A percentile compares a stretch with the other conserved stretches of the same genome.
These are phyloP conservation scores for Aschersonia sp. DNA, from an alignment of 2,329 filamentous ascomycete species.

Conservation along the genomic window DNA sequence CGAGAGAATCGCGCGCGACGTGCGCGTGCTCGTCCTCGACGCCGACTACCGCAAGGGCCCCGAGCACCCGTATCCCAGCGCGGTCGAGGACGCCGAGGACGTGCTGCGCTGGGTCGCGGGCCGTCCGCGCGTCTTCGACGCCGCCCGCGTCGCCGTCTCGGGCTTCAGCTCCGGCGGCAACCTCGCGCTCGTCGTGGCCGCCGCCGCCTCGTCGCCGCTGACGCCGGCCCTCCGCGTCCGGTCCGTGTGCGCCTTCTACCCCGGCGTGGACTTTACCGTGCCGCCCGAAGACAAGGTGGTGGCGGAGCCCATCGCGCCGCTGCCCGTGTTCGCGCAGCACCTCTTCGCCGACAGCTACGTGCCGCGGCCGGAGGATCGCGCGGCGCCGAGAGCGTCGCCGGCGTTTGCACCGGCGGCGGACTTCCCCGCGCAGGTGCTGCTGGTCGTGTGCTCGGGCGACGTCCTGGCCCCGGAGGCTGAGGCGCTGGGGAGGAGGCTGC, in stretches of 20 bases:
- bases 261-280: constrained; percentile 16
- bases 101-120: constrained; percentile 15
- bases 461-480: constrained; percentile 19
- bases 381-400: constrained; percentile 19
- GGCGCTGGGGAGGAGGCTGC: constrained; percentile 13
- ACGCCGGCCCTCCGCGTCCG: constrained; percentile 26
- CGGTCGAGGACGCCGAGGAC: constrained; percentile 19
- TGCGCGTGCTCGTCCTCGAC: constrained; percentile 12
- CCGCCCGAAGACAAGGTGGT: constrained; percentile 14
- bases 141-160: constrained; percentile 22
- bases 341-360: constrained; percentile 21
- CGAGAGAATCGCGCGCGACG: constrained; percentile 13
- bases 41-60: constrained; percentile 26
- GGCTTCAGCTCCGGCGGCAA: constrained; percentile 33
- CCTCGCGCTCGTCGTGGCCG: constrained; percentile 17
- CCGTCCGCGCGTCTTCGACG: constrained; percentile 14
- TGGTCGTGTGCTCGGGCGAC: constrained; percentile 21
- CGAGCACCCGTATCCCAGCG: constrained; percentile 21
- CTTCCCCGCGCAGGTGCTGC: constrained; percentile 7
- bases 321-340: not conserved
- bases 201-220: constrained; percentile 11
- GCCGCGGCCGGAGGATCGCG: constrained; percentile 10
- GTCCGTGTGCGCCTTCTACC: constrained; percentile 32
- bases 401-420: constrained; percentile 9
- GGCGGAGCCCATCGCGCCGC: constrained; percentile 6